Conservation (phyloP, 148 eudicot genomes). For the Drosera capensis region DNA sequence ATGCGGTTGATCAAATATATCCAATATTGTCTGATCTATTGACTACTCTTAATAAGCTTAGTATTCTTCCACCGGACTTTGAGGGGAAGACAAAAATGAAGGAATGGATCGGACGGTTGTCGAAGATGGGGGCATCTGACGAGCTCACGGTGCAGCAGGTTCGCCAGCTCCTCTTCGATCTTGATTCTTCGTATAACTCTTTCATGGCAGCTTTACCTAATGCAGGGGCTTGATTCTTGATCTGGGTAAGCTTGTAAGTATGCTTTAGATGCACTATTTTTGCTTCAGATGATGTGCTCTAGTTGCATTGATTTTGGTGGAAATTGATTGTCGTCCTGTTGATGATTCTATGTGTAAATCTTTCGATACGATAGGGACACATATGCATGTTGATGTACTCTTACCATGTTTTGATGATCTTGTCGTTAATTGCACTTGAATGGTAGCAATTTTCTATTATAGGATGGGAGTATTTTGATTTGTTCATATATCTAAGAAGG, state of each 20-base stretch:
- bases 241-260: slow-evolving; percentile 9
- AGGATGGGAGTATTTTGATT: too few relatives aligned
- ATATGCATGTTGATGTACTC: too few relatives aligned
- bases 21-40: slow-evolving; percentile 57
- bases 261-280: not conserved
- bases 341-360: too few relatives aligned
- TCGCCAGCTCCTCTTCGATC: slow-evolving; percentile 79
- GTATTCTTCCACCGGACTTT: slow-evolving; percentile 55
- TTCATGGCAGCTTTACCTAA: slow-evolving; percentile 76
- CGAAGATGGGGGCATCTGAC: slow-evolving; percentile 85
- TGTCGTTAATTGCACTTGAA: too few relatives aligned
- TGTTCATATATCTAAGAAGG: too few relatives aligned
- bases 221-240: slow-evolving; percentile 40
- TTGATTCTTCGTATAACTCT: slow-evolving; percentile 89
- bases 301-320: slow-evolving; percentile 1
- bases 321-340: not conserved
- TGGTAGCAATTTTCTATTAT: too few relatives aligned
- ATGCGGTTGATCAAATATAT: slow-evolving; percentile 79
- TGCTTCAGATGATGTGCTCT: slow-evolving; percentile 5
- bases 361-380: too few relatives aligned
- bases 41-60: slow-evolving; percentile 46
- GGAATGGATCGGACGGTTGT: slow-evolving; percentile 63
- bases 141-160: slow-evolving; percentile 81
- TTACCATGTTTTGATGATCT: too few relatives aligned
- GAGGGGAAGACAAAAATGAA: slow-evolving; percentile 74